A percentile compares a stretch with the other conserved stretches of the same genome.
phyloP scores from a whole-genome alignment of 148 eudicot species.

The Arctostaphylos glauca region DNA sequence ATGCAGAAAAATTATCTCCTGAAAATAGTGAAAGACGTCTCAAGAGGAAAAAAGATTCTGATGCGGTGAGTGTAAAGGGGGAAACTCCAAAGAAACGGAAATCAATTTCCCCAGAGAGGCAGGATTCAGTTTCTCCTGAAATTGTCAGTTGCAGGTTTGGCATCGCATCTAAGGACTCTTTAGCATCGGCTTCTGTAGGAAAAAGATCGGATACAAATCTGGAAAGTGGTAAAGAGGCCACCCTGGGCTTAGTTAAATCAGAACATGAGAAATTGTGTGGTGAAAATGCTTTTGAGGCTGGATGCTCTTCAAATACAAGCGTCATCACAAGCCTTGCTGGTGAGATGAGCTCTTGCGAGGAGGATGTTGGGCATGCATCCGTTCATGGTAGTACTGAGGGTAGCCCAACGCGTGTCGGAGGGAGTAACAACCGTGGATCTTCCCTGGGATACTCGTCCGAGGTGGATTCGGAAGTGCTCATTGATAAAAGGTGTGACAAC shows the following conservation, averaged over 20 bases:
- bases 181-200: background rate
- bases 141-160: constrained; percentile 17
- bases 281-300: constrained; percentile 16
- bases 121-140: constrained; percentile 51
- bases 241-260: constrained; percentile 9
- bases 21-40: constrained; percentile 28
- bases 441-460: constrained; percentile 26
- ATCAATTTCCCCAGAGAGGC: constrained; percentile 33
- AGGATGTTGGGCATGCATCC: constrained; percentile 25
- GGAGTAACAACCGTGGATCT: constrained; percentile 29
- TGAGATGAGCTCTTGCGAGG: constrained; percentile 20
- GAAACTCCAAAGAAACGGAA: constrained; percentile 34
- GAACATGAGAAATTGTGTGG: constrained; percentile 16
- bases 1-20: constrained; percentile 18
- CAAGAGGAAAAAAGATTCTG: constrained; percentile 42
- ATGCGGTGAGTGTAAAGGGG: constrained; percentile 19
- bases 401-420: constrained; percentile 28
- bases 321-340: constrained; percentile 20
- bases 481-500: constrained; percentile 19
- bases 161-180: constrained; percentile 13
- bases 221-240: constrained; percentile 15
- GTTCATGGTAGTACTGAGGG: constrained; percentile 21
- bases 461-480: constrained; percentile 27
- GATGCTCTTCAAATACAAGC: constrained; percentile 24
- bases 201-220: background rate